phyloP scores from a whole-genome alignment of 306 rosid genomes.

The Fragaria nilgerrensis region DNA sequence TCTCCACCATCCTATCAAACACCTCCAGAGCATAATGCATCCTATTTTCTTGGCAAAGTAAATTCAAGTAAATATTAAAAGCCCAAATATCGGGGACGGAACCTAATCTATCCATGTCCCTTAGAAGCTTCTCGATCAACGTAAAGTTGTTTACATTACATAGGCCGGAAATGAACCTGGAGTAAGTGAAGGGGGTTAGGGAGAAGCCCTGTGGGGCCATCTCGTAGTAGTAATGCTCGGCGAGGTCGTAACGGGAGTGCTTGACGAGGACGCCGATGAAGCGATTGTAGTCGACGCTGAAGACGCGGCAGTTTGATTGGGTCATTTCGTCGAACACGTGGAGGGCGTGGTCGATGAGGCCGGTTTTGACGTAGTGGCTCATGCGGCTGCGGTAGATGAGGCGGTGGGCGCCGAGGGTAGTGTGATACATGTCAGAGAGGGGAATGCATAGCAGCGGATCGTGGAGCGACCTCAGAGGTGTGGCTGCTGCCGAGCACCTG shows the following conservation, averaged over 20 bases:
- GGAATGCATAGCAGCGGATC: slow-evolving; percentile 44
- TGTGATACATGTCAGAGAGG: slow-evolving; percentile 67
- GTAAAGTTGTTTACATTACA: slow-evolving; percentile 48
- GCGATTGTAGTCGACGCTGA: slow-evolving; percentile 81
- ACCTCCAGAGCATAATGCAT: slow-evolving; percentile 47
- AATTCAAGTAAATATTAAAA: slow-evolving; percentile 66
- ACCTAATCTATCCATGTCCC: slow-evolving; percentile 62
- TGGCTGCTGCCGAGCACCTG: slow-evolving; percentile 1
- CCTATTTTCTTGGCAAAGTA: slow-evolving; percentile 51
- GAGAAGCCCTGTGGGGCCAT: slow-evolving; percentile 77
- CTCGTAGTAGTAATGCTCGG: slow-evolving; percentile 67
- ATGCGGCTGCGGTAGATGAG: slow-evolving; percentile 73
- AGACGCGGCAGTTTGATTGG: slow-evolving; percentile 62
- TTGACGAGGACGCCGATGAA: slow-evolving; percentile 80
- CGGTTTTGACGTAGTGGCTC: slow-evolving; percentile 52
- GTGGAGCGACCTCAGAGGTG: neutral
- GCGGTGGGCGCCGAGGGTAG: slow-evolving; percentile 64
- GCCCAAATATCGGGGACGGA: slow-evolving; percentile 84
- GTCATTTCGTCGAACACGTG: slow-evolving; percentile 84
- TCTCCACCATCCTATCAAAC: slow-evolving; percentile 42
- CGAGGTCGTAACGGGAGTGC: slow-evolving; percentile 65
- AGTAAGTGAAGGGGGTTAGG: slow-evolving; percentile 76
- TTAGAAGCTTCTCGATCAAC: slow-evolving; percentile 55
- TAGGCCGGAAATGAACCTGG: slow-evolving; percentile 81
- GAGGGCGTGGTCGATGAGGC: slow-evolving; percentile 73